Evolutionary conservation across 73 alveolate genomes (phyloP), one percentile per base, ranked within the genome.

Genomic region (Stentor roeselii): DNA sequence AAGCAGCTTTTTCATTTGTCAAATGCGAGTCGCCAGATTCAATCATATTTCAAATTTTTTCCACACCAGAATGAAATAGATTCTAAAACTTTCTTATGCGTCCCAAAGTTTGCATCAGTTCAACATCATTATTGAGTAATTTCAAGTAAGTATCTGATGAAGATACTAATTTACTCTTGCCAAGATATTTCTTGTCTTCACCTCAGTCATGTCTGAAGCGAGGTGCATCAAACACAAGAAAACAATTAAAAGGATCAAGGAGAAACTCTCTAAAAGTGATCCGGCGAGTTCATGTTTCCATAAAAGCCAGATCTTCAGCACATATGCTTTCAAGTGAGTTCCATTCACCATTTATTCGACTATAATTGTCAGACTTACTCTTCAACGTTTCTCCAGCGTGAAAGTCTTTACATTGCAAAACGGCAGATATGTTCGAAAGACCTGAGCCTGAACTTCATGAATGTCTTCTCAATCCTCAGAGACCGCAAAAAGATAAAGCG

Each of bases 281-380:
- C 94, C 90, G 37, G 89, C 75, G 38, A 84, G 91, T 30, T 89
- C 92, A 82, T 97, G 88, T 87, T 91, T 95, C 91, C 95, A 87
- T 42, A 93, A 86, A 85, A 93, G 84, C 88, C 92, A 86, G 78
- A 92, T 93, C 60, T 95, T 95, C 86, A 84, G 78, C 85, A 94
- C 67, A 76, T 92, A 83, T 3, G 97, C 97, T 40, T 86, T 77
- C 59, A 86, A 83, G 78, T 94, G 96, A 82, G 89, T 59, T 36
- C 59, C 50, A 27, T 36, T 36, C 6, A 67, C 14, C 84, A 76
- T 76, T 21, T 67, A 27, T n/a, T n/a, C n/a, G n/a, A n/a, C n/a
- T n/a, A 50, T 50, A 50, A 50, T 11, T 50, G 67, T 50, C 67
- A 50, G 67, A 50, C 67, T 21, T 50, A 11, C 21, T 50, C 30